phyloP scores from a whole-genome alignment of 2,329 filamentous ascomycete genomes.

The Calonectria pauciramosa region DNA sequence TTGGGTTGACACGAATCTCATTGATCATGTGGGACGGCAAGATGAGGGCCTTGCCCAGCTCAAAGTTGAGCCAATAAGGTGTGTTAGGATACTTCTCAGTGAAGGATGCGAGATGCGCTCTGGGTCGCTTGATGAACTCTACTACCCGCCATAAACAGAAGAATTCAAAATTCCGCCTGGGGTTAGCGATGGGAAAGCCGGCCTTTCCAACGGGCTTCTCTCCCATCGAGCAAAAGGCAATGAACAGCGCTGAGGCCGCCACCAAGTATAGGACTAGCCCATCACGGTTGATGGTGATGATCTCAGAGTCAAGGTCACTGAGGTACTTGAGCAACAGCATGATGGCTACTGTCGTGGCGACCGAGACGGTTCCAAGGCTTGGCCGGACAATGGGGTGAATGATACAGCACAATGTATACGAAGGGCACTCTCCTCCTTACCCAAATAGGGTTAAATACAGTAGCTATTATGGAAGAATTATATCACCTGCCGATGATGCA shows the following conservation, averaged over 20 bases:
- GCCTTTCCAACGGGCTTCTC: not conserved
- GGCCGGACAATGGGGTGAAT: not conserved
- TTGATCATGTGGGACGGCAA: not conserved
- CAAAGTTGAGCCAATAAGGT: not conserved
- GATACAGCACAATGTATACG: not conserved
- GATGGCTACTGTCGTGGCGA: not conserved
- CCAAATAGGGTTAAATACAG: not conserved
- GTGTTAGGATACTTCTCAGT: not conserved
- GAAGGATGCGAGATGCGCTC: not conserved
- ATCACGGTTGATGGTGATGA: not conserved
- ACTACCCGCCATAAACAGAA: not conserved
- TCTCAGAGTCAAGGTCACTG: not conserved
- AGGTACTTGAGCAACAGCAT: not conserved
- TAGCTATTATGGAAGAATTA: not conserved
- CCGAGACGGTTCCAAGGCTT: not conserved
- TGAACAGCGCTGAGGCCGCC: not conserved
- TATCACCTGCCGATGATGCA: not conserved
- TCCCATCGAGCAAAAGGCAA: not conserved
- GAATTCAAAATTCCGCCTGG: not conserved
- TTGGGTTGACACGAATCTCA: slow-evolving; percentile 1
- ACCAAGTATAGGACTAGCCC: not conserved
- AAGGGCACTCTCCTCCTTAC: not conserved
- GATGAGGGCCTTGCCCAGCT: not conserved
- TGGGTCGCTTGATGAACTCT: not conserved
- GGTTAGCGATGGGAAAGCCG: not conserved